Base-by-base conservation (phyloP, 2,329 filamentous ascomycete genomes). In the Zasmidium angulare region DNA sequence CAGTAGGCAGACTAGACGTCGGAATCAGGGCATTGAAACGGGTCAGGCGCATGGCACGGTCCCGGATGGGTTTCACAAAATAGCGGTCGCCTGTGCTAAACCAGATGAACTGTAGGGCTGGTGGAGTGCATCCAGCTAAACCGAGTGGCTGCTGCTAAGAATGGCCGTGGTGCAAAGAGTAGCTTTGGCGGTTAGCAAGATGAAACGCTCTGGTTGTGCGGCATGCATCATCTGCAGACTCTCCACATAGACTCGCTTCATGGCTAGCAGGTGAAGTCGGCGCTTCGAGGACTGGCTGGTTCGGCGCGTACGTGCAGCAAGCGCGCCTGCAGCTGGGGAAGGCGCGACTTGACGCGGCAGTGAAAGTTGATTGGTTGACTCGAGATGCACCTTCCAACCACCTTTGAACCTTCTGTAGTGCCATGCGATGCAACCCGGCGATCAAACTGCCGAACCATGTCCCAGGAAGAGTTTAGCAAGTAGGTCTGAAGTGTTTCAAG, bases 131-230 rank as follows among this genome's bases (percentile, higher is more conserved):
- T 60, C 43, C 50, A 50, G 46, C 20, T 50, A 58, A 50, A 48
- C 58, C 53, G 51, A 64, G 55, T 68, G 68, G 65, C 57, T 61
- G 61, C 47, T 56, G 54, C 62, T 66, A 60, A 66, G 53, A 63
- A 64, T 63, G 63, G 61, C 48, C 56, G 47, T 48, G 36, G 53
- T 53, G 62, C 63, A 70, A 65, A 62, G 63, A 66, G 63, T 58
- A 20, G 50, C 48, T 50, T 63, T 50, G 62, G 69, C 69, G 69
- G 61, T 56, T 68, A 65, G 58, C 53, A 65, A 69, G 67, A 71
- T 70, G 69, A 71, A 70, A 71, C 69, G 61, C 60, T 64, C 63
- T 60, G 49, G 43, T 59, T 58, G 62, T 52, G 46, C 12, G 40
- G 21, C 6, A 22, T 40, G 55, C 56, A 53, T 58, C 62, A 58